Base-by-base conservation (phyloP, 768 basidiomycete species). In the Amanita polypyramis region DNA sequence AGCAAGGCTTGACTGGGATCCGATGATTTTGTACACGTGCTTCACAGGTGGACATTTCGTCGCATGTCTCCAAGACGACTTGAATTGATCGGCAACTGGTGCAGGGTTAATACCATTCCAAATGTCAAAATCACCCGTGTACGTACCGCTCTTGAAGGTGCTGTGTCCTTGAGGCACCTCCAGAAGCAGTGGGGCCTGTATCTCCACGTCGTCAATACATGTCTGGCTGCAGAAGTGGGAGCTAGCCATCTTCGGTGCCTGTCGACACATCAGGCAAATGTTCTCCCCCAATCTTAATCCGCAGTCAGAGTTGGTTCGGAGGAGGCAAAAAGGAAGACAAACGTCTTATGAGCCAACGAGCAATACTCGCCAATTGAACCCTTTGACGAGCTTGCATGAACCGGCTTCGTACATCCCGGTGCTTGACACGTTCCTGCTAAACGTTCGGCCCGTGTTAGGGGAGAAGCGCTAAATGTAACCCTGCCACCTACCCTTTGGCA, bases 41-140 rank as follows among this genome's bases (percentile, higher is more conserved):
- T 70, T 66, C 2, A 85, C 81, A 23, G 70, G 63, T 6, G 82
- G 82, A 51, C 80, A 79, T 12, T 61, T 35, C 14, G 73, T 74
- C 36, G 54, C 64, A 55, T 84, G 82, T 51, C 81, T 70, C 82
- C 82, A 85, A 17, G 81, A 80, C 46, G 74, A 53, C 55, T 76
- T 80, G 66, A 85, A 85, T 54, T 84, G 82, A 54, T 79, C 78
- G 19, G 70, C 64, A 25, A 82, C 81, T 82, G 48, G 9, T 43
- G 17, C 25, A 25, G 8, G 37, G 38, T 47, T 46, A 27, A 47
- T 32, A 45, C 42, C 43, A 44, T 49, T 29, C 4, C n/a, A 11
- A 32, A 19, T 27, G 20, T 39, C 42, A 52, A 32, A 32, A 39
- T 21, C 49, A 29, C 10, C 19, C n/a, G 37, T 27, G 23, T 27